Evolutionary conservation across 2,329 filamentous ascomycete genomes (phyloP).

Genomic region (Fusarium anthophilum): DNA sequence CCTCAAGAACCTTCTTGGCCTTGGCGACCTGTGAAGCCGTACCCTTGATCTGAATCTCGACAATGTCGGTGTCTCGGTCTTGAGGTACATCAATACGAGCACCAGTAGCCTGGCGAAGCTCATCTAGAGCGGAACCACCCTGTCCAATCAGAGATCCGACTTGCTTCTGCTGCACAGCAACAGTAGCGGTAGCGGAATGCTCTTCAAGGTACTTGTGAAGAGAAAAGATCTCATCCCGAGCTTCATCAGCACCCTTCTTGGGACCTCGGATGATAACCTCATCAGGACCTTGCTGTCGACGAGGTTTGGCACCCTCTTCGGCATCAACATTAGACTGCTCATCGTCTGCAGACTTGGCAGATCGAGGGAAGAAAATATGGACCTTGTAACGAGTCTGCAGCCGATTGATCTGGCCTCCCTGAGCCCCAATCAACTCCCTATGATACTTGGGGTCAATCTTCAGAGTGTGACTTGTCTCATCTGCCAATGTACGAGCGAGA

Average conservation of each 20-base stretch:
- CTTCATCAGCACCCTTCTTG: conserved; percentile 90
- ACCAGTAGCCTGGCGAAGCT: conserved; percentile 83
- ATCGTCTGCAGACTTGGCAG: conserved; percentile 69
- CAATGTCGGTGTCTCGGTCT: conserved; percentile 76
- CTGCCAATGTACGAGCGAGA: conserved; percentile 83
- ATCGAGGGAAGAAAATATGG: conserved; percentile 89
- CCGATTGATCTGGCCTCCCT: conserved; percentile 88
- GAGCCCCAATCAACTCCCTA: conserved; percentile 89
- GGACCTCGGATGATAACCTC: conserved; percentile 93
- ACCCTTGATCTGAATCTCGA: conserved; percentile 91
- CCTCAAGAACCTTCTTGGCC: conserved; percentile 88
- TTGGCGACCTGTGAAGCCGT: conserved; percentile 91
- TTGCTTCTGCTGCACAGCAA: conserved; percentile 90
- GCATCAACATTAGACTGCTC: conserved; percentile 77
- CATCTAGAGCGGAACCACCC: conserved; percentile 89
- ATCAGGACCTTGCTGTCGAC: conserved; percentile 80
- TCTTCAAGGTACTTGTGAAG: conserved; percentile 91
- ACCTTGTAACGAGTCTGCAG: conserved; percentile 94
- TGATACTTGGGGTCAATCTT: conserved; percentile 96
- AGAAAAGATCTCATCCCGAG: conserved; percentile 89
- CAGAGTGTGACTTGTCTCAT: conserved; percentile 86
- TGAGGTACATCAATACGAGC: conserved; percentile 93
- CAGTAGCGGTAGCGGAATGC: conserved; percentile 80
- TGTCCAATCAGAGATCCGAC: conserved; percentile 94
- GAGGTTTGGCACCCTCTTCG: conserved; percentile 72